Conservation (phyloP, 2,329 filamentous ascomycete species). For the Diaporthe amygdali region DNA sequence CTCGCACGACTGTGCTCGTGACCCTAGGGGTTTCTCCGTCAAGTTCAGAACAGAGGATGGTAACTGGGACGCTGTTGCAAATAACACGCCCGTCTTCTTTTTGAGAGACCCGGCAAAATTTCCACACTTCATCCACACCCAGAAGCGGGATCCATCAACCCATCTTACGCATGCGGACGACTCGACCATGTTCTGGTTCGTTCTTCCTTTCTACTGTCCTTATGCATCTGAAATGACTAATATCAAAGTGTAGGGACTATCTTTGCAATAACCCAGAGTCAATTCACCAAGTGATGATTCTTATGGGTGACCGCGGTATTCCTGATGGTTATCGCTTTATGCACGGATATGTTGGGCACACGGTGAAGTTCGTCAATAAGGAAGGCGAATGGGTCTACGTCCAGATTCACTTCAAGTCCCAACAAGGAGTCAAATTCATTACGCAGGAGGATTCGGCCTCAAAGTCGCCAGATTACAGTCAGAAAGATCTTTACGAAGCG, state of each 20-base stretch:
- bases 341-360: conserved; percentile 61
- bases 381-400: conserved; percentile 59
- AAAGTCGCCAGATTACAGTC: conserved; percentile 51
- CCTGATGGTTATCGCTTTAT: conserved; percentile 59
- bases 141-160: conserved; percentile 74
- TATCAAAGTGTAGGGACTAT: conserved; percentile 36
- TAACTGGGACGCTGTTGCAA: conserved; percentile 76
- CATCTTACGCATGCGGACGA: conserved; percentile 67
- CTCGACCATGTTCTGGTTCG: conserved; percentile 70
- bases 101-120: conserved; percentile 77
- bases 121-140: conserved; percentile 75
- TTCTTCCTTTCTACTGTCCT: neutral
- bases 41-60: conserved; percentile 78
- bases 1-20: conserved; percentile 73
- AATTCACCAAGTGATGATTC: conserved; percentile 62
- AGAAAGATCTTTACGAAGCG: conserved; percentile 57
- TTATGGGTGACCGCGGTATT: conserved; percentile 63
- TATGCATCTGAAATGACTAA: neutral
- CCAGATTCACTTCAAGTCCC: conserved; percentile 57
- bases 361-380: conserved; percentile 60
- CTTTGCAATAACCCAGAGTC: conserved; percentile 63
- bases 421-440: conserved; percentile 58
- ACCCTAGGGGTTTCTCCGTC: conserved; percentile 74
- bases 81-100: conserved; percentile 79
- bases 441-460: conserved; percentile 54